phyloP scores from a whole-genome alignment of 139 green algal species.

The Chlorella vulgaris region DNA sequence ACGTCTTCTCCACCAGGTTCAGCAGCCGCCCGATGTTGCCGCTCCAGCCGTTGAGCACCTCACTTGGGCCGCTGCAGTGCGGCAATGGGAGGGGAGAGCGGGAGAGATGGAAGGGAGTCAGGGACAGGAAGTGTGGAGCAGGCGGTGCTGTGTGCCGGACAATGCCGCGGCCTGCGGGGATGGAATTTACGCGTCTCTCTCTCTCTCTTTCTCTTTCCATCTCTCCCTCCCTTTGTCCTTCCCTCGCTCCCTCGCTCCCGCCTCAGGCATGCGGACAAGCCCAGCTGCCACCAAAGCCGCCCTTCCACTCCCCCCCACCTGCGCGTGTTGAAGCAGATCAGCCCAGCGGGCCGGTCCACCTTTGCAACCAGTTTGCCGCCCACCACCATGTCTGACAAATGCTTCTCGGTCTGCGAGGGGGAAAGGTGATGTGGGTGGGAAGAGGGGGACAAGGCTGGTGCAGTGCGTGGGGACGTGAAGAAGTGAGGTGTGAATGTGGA shows the following conservation, averaged over 20 bases:
- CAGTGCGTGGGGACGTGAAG: no score
- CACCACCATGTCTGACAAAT: constrained; percentile 91
- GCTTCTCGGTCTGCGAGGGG: constrained; percentile 81
- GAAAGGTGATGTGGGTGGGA: no score
- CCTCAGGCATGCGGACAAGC: no score
- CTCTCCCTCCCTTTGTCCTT: no score
- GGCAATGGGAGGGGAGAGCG: background rate
- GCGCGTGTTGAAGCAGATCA: constrained; percentile 76
- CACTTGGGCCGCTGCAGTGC: constrained; percentile 17
- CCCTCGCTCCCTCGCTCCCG: no score
- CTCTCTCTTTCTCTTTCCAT: no score
- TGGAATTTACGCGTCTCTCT: no score
- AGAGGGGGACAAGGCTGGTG: no score
- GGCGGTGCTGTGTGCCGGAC: background rate
- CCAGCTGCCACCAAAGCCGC: background rate
- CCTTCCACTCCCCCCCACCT: constrained; percentile 24
- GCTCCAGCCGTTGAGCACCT: constrained; percentile 85
- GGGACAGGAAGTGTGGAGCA: no score
- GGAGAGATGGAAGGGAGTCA: background rate
- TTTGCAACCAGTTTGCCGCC: constrained; percentile 80
- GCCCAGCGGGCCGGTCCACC: constrained; percentile 91
- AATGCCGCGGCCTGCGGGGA: background rate
- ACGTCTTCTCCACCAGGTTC: constrained; percentile 88
- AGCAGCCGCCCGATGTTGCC: constrained; percentile 84
- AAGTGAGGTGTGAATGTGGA: no score